Conservation (phyloP, 192 early-diverging fungal species). For the Jimgerdemannia flammicorona region DNA sequence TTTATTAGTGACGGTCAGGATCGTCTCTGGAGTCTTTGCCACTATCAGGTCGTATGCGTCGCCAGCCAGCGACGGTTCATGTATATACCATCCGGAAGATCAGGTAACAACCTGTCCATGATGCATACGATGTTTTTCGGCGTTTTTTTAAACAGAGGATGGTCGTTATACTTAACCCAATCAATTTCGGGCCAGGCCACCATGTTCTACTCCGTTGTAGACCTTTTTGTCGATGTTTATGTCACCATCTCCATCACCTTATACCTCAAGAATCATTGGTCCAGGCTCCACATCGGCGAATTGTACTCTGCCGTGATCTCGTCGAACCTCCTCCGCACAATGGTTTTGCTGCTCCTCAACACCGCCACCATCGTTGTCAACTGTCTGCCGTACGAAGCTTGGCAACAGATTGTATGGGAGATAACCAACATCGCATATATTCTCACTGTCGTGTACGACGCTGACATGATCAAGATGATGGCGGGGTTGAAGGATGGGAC, state of each 20-base stretch:
- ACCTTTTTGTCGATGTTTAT: not conserved
- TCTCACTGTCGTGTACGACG: not conserved
- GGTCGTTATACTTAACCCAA: too few species aligned
- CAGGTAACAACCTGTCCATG: not conserved
- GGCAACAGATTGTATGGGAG: not conserved
- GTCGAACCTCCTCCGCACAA: not conserved
- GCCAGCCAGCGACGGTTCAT: too few species aligned
- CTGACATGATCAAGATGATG: not conserved
- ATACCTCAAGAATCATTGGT: not conserved
- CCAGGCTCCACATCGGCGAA: not conserved
- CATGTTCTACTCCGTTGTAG: not conserved
- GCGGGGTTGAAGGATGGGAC: not conserved
- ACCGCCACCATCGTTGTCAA: not conserved
- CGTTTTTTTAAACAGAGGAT: not conserved
- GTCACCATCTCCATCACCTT: not conserved
- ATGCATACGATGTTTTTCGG: not conserved
- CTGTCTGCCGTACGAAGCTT: not conserved
- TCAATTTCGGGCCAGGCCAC: too few species aligned
- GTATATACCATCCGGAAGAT: too few species aligned
- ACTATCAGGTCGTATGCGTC: not conserved
- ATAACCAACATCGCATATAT: not conserved
- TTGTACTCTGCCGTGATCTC: not conserved
- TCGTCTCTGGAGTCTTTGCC: not conserved
- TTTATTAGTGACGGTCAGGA: not conserved
- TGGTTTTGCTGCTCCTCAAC: not conserved